Base-by-base conservation (phyloP, 2,329 filamentous ascomycete species). In the Torrubiella hemipterigena region DNA sequence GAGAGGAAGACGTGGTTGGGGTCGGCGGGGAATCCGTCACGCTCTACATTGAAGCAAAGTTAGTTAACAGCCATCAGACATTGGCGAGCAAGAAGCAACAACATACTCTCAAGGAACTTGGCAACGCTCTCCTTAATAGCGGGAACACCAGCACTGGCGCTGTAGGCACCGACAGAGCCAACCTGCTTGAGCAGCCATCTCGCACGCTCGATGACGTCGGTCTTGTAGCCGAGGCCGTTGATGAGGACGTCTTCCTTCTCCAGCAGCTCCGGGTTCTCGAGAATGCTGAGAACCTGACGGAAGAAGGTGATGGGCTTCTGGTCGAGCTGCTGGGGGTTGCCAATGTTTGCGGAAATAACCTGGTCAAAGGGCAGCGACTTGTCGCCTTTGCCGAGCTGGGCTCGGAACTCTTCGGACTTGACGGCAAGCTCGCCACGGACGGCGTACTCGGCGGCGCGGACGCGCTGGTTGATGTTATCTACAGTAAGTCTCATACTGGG, bases 231-330 rank as follows among this genome's bases (percentile, higher is more conserved):
- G 43, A 96, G 70, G 27, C 66, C 57, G 34, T 77, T 72, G 50
- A 77, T 61, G 40, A 96, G 63, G n/a, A 81, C 77, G 42, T 89
- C 73, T 54, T 85, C 76, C 46, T 93, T 78, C 50, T 94, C 71
- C 37, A 98, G 68, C 20, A 98, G 67, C 35, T 67, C 55, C 1
- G 91, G 91, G 65, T 96, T 87, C 67, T 98, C 91, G 36, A 96
- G 61, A 39, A 98, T 58, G 60, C 85, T 93, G 49, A 91, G 72
- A 17, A 98, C 91, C 63, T 98, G 89, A 46, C 91, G 79, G 75
- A 98, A 95, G 69, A 95, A 98, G 45, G 91, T 98, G 49, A 98
- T 89, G 49, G 91, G 91, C 69, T 96, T 93, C 70, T 98, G 91
- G 62, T 95, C 91, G 40, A 98, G 76, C 63, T 98, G 91, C 61